Evolutionary conservation across 768 basidiomycete genomes (phyloP).

Genomic region (Lyophyllum atratum): DNA sequence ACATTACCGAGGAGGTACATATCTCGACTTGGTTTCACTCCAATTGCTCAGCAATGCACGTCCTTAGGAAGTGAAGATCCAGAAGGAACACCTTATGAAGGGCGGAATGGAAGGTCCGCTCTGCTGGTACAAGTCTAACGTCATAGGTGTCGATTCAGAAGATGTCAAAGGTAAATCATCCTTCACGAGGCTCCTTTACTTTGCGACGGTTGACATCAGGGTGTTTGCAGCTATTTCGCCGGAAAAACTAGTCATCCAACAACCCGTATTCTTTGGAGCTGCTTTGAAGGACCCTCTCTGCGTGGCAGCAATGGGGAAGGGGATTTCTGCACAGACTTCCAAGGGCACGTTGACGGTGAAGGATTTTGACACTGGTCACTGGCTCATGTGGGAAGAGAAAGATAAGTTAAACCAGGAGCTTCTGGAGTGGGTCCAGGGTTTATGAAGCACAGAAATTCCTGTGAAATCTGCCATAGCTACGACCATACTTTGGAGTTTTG

Average conservation of each 20-base stretch:
- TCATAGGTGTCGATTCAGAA: slow-evolving; percentile 23
- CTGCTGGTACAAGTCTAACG: slow-evolving; percentile 18
- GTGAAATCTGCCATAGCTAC: no score
- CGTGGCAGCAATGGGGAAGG: slow-evolving; percentile 16
- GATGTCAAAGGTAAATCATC: slow-evolving; percentile 31
- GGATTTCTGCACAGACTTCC: slow-evolving; percentile 15
- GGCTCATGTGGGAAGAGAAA: slow-evolving; percentile 19
- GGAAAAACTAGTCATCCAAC: slow-evolving; percentile 25
- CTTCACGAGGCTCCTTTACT: neutral
- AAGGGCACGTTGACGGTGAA: slow-evolving; percentile 28
- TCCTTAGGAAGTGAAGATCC: slow-evolving; percentile 8
- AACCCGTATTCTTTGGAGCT: slow-evolving; percentile 38
- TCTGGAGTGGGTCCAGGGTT: slow-evolving; percentile 9
- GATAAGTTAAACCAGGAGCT: slow-evolving; percentile 17
- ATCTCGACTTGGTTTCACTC: neutral
- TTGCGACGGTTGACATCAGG: neutral
- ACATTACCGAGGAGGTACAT: slow-evolving; percentile 27
- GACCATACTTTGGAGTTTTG: no score
- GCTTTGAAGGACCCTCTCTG: slow-evolving; percentile 32
- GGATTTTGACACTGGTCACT: slow-evolving; percentile 19
- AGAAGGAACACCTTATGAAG: slow-evolving; percentile 6
- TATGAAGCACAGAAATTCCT: no score
- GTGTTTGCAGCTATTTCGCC: neutral
- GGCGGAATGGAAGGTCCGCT: slow-evolving; percentile 8
- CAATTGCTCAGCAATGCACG: neutral